Percentiles rank a stretch among this genome's conserved stretches.
Evolutionary conservation across 208 protist genomes (phyloP).

Genomic region (Wallacemonas sp.): DNA sequence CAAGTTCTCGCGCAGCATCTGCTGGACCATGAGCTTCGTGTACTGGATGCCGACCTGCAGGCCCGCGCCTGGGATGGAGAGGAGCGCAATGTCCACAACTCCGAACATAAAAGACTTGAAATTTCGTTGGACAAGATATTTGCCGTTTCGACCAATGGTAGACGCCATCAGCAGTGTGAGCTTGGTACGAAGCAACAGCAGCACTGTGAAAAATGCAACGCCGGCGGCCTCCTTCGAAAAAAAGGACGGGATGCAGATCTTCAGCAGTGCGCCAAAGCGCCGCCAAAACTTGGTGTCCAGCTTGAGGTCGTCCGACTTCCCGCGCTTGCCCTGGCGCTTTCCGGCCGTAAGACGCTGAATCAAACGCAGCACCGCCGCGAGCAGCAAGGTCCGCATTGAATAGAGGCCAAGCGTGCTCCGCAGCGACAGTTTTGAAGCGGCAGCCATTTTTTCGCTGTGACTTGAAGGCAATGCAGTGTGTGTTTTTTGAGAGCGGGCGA

Average conservation of each 20-base stretch:
- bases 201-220: constrained; percentile 35
- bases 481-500: no score
- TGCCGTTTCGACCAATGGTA: constrained; percentile 51
- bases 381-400: constrained; percentile 29
- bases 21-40: constrained; percentile 66
- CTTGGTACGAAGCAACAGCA: constrained; percentile 60
- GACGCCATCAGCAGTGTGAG: constrained; percentile 67
- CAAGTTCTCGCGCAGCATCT: constrained; percentile 64
- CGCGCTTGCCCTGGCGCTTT: constrained; percentile 3
- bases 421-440: constrained; percentile 30
- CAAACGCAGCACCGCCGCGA: constrained; percentile 27
- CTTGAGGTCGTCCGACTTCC: constrained; percentile 22
- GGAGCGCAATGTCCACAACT: constrained; percentile 63
- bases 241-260: constrained; percentile 61
- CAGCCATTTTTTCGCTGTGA: constrained; percentile 31
- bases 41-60: constrained; percentile 67
- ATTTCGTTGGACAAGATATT: constrained; percentile 62
- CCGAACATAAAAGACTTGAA: constrained; percentile 62
- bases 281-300: constrained; percentile 57
- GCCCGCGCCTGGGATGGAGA: constrained; percentile 69
- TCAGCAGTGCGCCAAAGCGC: constrained; percentile 55
- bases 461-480: no score
- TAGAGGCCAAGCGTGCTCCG: constrained; percentile 31
- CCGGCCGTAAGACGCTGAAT: constrained; percentile 18
- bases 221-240: constrained; percentile 54